Base-by-base conservation (phyloP, 305 asterid species). In the Coffea humblotiana region DNA sequence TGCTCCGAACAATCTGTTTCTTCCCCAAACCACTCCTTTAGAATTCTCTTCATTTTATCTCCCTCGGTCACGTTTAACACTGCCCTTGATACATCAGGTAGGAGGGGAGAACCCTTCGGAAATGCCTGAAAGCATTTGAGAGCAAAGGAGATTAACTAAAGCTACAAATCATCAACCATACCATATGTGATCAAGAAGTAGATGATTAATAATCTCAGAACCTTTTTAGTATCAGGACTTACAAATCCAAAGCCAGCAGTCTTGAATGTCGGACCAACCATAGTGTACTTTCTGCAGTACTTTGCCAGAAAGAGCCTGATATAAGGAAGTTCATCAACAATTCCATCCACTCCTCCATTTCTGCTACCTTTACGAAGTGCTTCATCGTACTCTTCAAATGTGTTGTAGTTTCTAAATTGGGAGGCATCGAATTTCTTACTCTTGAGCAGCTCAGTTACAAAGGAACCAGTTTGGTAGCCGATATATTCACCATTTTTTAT, bases 211-310 rank as follows among this genome's bases (percentile, higher is more conserved):
- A 5, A 54, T 16, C 23, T 18, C 18, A 56, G 63, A 56, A 6
- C 6, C 3, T 56, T 56, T 19, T 19, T 14, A 47, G 63, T 21
- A 35, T 69, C 43, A 71, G 52, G 52, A 67, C 80, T 85, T 85
- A 90, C 93, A 64, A 89, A 90, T 81, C 90, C 92, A 64, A 90
- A 90, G 40, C 96, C 97, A 29, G 85, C 86, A 51, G 94, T 83
- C 85, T 85, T 88, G 82, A 83, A 84, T 2, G 81, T 61, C 0
- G 92, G 91, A 7, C 85, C 93, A 32, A 88, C 84, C 87, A 79
- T 87, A 80, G 83, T 86, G 86, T 88, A 89, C 54, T 89, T 90
- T 70, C 83, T 77, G 68, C 88, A 85, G 77, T 90, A 81, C 63
- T 85, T 83, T 29, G 80, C 82, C 2, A 90, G 89, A 76, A 91